Evolutionary conservation across 768 basidiomycete genomes (phyloP).

Genomic region (Melanogaster broomeanus): DNA sequence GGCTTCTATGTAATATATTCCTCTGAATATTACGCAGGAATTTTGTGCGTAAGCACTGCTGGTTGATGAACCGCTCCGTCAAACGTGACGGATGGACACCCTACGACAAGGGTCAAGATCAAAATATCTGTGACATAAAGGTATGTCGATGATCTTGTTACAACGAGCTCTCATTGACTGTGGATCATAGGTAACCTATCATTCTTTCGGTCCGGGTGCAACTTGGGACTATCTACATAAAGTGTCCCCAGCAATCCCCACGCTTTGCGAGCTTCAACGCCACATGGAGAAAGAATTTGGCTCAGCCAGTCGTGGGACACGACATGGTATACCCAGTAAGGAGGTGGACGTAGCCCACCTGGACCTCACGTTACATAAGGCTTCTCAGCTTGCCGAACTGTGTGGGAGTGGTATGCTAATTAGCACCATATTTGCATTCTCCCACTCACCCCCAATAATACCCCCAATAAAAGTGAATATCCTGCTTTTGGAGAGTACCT

Average conservation of each 20-base stretch:
- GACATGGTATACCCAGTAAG: background rate
- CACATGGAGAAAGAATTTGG: conserved; percentile 4
- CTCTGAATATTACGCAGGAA: background rate
- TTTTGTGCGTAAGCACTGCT: conserved; percentile 1
- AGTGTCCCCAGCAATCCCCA: conserved; percentile 4
- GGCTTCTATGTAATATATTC: background rate
- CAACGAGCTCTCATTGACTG: background rate
- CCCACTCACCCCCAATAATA: no score
- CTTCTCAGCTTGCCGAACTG: no score
- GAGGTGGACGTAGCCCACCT: no score
- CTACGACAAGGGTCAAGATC: background rate
- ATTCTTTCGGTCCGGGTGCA: background rate
- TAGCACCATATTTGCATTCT: no score
- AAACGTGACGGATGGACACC: background rate
- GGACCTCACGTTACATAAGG: no score
- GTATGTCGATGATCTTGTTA: background rate
- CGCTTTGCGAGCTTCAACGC: background rate
- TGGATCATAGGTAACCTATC: conserved; percentile 1
- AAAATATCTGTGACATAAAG: conserved; percentile 8
- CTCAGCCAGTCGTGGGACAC: background rate
- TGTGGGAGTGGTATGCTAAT: no score
- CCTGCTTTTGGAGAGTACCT: no score
- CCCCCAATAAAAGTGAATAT: no score
- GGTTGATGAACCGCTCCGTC: conserved; percentile 1
- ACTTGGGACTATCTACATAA: conserved; percentile 7